phyloP scores from a whole-genome alignment of 495 filamentous ascomycete species.

The Talaromyces ruber region DNA sequence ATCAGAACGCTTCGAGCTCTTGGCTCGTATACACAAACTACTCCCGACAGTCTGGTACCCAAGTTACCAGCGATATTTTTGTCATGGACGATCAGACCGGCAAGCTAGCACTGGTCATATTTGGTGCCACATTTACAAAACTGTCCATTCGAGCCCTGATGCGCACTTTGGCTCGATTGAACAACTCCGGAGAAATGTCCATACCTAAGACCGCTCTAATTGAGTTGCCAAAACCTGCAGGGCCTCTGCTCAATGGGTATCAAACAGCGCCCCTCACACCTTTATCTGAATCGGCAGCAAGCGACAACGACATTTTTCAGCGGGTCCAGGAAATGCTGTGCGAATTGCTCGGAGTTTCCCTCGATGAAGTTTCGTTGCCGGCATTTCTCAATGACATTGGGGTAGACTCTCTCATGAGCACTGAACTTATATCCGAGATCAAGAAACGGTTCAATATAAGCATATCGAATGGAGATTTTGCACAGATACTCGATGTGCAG shows the following conservation, averaged over 20 bases:
- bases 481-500: no score
- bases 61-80: constrained; percentile 20
- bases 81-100: constrained; percentile 11
- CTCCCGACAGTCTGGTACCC: background rate
- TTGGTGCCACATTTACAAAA: background rate
- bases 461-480: background rate
- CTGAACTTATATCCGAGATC: constrained; percentile 30
- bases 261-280: no score
- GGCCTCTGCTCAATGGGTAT: no score
- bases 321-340: no score
- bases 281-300: no score
- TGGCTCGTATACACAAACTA: constrained; percentile 12
- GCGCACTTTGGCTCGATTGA: constrained; percentile 12
- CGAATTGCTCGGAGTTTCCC: no score
- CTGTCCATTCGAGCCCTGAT: background rate
- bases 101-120: background rate
- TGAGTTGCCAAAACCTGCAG: no score
- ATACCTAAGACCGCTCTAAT: no score
- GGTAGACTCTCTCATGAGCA: constrained; percentile 34
- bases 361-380: no score
- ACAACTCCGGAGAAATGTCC: no score
- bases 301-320: no score
- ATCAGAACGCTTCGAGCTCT: no score
- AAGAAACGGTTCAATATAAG: constrained; percentile 10
- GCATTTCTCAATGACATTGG: constrained; percentile 19